Base-by-base conservation (phyloP, 78 protist species). In the Polysphondylium violaceum region DNA sequence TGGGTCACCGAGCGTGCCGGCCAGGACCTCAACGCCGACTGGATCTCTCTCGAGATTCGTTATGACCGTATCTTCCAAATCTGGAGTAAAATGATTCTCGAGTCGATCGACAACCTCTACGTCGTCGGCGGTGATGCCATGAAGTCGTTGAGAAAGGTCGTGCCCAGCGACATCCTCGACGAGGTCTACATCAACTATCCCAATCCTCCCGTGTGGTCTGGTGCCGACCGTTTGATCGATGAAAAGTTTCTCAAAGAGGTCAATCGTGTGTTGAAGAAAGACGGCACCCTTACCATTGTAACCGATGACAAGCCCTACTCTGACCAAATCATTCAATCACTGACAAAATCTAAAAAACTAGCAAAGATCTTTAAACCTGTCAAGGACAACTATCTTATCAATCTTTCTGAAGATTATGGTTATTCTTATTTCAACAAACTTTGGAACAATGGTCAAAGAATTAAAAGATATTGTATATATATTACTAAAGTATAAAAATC, bases 161-260 rank as follows among this genome's bases (percentile, higher is more conserved):
- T 93, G 11, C 92, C 90, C 1, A 56, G 35, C n/a, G 59, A 29
- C 2, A 47, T 63, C 3, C 44, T 83, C 0, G 87, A 93, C 21
- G 92, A 93, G 40, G 79, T 93, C 35, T 93, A 71, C 40, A 79
- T 93, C 87, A 93, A 93, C 29, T 93, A 86, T 86, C 95, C 95
- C 5, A 78, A 93, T 61, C 95, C 95, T 4, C 95, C 96, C 5
- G 86, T 93, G 8, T 93, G 96, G 96, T n/a, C 64, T 0, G 96
- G 94, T 31, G 76, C 93, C 2, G 68, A 93, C 33, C 74, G 86
- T 61, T 27, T 93, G 9, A 74, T 93, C 44, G 47, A 93, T 36
- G 73, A 67, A n/a, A 14, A 47, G 0, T 93, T 93, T 43, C 50
- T 93, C 21, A 29, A 41, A 17, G 87, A 86, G 19, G 29, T 87